These are phyloP conservation scores for Scenedesmus sp. DNA, from an alignment of 163 green algal genomes.

Conservation along the genomic window DNA sequence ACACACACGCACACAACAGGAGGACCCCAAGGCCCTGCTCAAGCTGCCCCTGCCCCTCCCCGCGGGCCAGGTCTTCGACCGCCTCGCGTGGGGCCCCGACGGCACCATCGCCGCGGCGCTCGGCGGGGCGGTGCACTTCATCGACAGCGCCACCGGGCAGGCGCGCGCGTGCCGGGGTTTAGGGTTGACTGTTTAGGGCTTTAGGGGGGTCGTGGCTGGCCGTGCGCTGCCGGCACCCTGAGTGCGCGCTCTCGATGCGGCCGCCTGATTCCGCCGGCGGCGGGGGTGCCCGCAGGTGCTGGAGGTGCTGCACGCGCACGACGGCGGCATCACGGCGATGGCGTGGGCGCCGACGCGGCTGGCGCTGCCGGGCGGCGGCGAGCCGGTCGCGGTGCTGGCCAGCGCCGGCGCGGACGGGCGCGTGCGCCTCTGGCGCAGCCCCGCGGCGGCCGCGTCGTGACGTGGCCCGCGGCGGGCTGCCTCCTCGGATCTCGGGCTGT, in stretches of 20 bases:
- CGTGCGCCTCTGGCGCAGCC: conserved; percentile 65
- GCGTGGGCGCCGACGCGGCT: conserved; percentile 54
- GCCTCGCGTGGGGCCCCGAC: conserved; percentile 62
- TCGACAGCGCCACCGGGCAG: conserved; percentile 46
- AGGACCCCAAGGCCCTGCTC: conserved; percentile 77
- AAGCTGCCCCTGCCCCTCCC: conserved; percentile 55
- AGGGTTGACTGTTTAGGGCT: too few species aligned
- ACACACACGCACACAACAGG: too few species aligned
- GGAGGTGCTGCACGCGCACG: conserved; percentile 70
- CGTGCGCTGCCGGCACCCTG: too few species aligned
- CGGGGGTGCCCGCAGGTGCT: conserved; percentile 57
- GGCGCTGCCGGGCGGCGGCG: conserved; percentile 18
- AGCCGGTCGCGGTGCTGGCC: conserved; percentile 60
- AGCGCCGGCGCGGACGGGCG: conserved; percentile 63
- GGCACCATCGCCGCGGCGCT: conserved; percentile 62
- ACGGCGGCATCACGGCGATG: conserved; percentile 56
- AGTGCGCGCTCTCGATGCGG: neutral
- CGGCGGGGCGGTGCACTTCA: conserved; percentile 61
- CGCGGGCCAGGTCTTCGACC: conserved; percentile 61
- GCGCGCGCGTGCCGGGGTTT: too few species aligned
- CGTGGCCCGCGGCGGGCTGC: neutral
- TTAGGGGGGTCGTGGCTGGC: too few species aligned
- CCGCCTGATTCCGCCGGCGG: neutral
- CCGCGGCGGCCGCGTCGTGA: neutral
- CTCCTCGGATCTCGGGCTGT: too few species aligned